A percentile compares a stretch with the other conserved stretches of the same genome.
These are phyloP conservation scores for Ophiostoma pallidulum DNA, from an alignment of 2,329 filamentous ascomycete species.

Conservation along the genomic window DNA sequence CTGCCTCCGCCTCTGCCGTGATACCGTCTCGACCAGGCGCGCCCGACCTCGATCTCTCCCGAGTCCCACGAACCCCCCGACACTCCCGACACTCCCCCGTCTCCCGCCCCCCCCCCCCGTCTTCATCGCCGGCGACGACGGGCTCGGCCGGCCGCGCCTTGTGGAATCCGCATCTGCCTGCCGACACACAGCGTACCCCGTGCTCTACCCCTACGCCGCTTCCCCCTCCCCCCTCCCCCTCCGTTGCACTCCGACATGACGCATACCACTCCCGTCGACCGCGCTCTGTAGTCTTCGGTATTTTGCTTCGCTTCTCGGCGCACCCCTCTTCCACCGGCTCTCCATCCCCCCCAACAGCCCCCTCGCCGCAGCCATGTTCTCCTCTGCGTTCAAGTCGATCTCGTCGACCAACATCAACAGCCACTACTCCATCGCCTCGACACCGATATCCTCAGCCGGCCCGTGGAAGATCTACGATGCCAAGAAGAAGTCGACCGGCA, in stretches of 20 bases:
- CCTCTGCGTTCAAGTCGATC: conserved; percentile 87
- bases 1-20: too few relatives aligned
- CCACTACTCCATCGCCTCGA: conserved; percentile 76
- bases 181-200: too few relatives aligned
- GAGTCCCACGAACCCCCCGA: too few relatives aligned
- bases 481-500: conserved; percentile 91
- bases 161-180: too few relatives aligned
- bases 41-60: neutral
- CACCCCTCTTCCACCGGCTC: neutral
- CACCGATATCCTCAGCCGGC: conserved; percentile 69
- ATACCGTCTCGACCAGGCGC: too few relatives aligned
- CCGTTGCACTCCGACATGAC: conserved; percentile 1
- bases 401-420: conserved; percentile 79
- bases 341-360: conserved; percentile 5
- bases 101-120: too few relatives aligned
- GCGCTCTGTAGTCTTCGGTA: neutral
- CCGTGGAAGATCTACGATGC: conserved; percentile 98
- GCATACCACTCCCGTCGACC: neutral
- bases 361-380: conserved; percentile 61
- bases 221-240: neutral
- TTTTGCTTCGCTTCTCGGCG: neutral
- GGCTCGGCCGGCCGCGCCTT: too few relatives aligned
- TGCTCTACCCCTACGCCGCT: too few relatives aligned
- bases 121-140: too few relatives aligned
- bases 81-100: too few relatives aligned